These are phyloP conservation scores for Torulaspora quercuum DNA, from an alignment of 805 yeast genomes.

Conservation along the genomic window DNA sequence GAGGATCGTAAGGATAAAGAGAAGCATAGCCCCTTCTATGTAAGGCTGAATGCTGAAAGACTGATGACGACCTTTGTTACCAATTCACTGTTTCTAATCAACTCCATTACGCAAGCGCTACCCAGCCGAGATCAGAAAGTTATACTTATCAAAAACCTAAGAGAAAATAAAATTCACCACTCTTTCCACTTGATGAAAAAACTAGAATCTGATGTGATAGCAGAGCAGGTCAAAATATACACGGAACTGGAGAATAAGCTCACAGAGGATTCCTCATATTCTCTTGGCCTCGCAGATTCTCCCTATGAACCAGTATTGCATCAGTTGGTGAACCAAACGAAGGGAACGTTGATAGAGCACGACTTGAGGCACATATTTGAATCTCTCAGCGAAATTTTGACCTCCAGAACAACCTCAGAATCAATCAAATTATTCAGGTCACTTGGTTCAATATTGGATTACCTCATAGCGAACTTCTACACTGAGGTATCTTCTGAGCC, in stretches of 20 bases:
- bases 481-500: slow-evolving; percentile 41
- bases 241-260: slow-evolving; percentile 40
- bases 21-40: slow-evolving; percentile 6
- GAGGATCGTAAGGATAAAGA: background rate
- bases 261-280: slow-evolving; percentile 25
- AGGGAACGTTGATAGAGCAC: slow-evolving; percentile 66
- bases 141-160: slow-evolving; percentile 54
- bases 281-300: slow-evolving; percentile 13
- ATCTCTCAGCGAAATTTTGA: slow-evolving; percentile 49
- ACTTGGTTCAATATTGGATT: slow-evolving; percentile 55
- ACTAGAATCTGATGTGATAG: slow-evolving; percentile 55
- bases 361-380: slow-evolving; percentile 54
- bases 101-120: slow-evolving; percentile 53
- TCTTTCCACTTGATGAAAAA: slow-evolving; percentile 50
- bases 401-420: slow-evolving; percentile 50
- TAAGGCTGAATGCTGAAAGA: slow-evolving; percentile 21
- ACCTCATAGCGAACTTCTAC: slow-evolving; percentile 59
- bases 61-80: slow-evolving; percentile 62
- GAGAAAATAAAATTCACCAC: slow-evolving; percentile 52
- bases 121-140: slow-evolving; percentile 42
- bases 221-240: slow-evolving; percentile 63
- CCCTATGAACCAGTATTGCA: slow-evolving; percentile 27
- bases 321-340: slow-evolving; percentile 21
- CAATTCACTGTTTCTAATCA: slow-evolving; percentile 65
- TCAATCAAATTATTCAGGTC: slow-evolving; percentile 45